Evolutionary conservation across 345 rosid genomes (phyloP), one percentile per base, ranked within the genome.

Genomic region (Syzygium oleosum): DNA sequence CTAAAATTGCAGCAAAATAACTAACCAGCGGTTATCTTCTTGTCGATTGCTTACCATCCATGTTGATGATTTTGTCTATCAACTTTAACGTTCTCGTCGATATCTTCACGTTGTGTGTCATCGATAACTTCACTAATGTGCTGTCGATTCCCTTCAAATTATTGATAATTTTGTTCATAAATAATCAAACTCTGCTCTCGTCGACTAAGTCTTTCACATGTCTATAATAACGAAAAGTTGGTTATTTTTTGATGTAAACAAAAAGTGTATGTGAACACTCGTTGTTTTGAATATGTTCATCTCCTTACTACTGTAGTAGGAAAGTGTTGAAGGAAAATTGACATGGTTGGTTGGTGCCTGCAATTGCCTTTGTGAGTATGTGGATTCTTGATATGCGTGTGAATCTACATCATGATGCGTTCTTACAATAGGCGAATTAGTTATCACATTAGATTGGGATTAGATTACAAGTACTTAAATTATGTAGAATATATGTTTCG

Each of bases 101-200:
- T 12, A 59, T 27, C 65, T 59, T 59, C 65, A 59, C 7, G 3
- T 25, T 0, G 0, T 27, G 27, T 25, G 31, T 59, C 65, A 59
- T 27, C 29, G 12, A 59, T 12, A 2, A 25, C 65, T 59, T 59
- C 31, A 59, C 12, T 12, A 29, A 59, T 25, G 65, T 4, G 5
- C 25, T 27, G 27, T 59, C 5, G 16, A 59, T 59, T 59, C 65
- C 27, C 65, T 27, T 25, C 5, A 59, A 58, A 15, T 27, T 59
- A 59, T 1, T 7, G 12, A 59, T 59, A 7, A 12, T 59, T 59
- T 0, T 5, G 0, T 59, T 59, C 7, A 59, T 59, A 27, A 25
- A 59, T 27, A 5, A 59, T 59, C 31, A 27, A 59, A 27, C 5
- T 27, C 0, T 0, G 7, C 31, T 27, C 31, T 27, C 7, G 2